phyloP scores from a whole-genome alignment of 2,329 filamentous ascomycete genomes.

The Talaromyces atroroseus region DNA sequence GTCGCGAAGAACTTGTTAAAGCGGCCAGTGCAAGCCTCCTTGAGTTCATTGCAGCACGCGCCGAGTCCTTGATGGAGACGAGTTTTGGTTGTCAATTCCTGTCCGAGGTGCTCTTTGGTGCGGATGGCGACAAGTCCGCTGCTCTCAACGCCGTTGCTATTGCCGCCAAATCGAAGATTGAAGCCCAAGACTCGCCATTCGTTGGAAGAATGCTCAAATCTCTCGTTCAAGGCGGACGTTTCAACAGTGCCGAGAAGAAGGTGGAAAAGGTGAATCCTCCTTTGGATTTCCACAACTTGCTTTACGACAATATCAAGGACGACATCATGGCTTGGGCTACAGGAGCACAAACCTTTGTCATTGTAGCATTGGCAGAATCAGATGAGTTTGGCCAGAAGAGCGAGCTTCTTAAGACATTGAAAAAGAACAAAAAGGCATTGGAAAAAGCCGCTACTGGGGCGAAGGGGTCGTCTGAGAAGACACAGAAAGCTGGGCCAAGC shows the following conservation, averaged over 20 bases:
- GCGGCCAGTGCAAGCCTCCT: conserved; percentile 71
- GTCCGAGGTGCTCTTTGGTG: conserved; percentile 71
- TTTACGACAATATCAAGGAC: conserved; percentile 77
- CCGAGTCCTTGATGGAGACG: conserved; percentile 63
- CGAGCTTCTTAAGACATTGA: conserved; percentile 64
- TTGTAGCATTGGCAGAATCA: conserved; percentile 74
- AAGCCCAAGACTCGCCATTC: conserved; percentile 57
- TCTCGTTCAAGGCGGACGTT: conserved; percentile 82
- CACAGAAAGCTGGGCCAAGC: conserved; percentile 32
- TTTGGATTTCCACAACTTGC: conserved; percentile 69
- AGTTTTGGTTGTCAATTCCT: conserved; percentile 85
- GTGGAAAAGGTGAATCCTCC: conserved; percentile 68
- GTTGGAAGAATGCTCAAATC: conserved; percentile 85
- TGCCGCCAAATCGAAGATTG: conserved; percentile 36
- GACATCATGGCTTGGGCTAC: conserved; percentile 78
- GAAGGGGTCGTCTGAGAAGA: conserved; percentile 45
- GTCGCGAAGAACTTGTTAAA: conserved; percentile 70
- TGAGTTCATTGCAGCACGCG: conserved; percentile 62
- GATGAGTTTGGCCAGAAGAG: conserved; percentile 61
- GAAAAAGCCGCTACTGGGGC: conserved; percentile 52
- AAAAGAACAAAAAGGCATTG: conserved; percentile 66
- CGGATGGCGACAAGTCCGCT: conserved; percentile 67
- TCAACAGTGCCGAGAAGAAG: conserved; percentile 67
- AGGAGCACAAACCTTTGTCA: conserved; percentile 77
- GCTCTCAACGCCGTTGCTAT: conserved; percentile 64